A percentile compares a stretch with the other conserved stretches of the same genome.
phyloP scores from a whole-genome alignment of 2,329 filamentous ascomycete species.

The Chrysosphaeria jannelii region DNA sequence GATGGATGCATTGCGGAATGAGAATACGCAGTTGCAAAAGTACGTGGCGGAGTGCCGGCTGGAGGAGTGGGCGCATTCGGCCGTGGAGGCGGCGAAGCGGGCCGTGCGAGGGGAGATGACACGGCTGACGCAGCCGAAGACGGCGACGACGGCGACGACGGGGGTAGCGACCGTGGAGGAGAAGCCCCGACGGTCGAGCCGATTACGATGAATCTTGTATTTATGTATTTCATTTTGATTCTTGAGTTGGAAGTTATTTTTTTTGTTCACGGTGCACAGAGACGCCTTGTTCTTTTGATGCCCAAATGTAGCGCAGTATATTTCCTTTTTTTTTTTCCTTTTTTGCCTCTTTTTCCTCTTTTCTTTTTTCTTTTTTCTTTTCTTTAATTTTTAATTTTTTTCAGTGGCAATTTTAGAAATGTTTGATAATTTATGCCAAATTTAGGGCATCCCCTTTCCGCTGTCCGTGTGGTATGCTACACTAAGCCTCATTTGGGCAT shows the following conservation, averaged over 20 bases:
- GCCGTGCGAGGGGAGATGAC: slow-evolving; percentile 6
- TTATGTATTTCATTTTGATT: not conserved
- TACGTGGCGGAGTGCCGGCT: slow-evolving; percentile 39
- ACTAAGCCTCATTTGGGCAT: too few relatives aligned
- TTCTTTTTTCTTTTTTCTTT: slow-evolving; percentile 1
- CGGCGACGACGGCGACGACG: slow-evolving; percentile 1
- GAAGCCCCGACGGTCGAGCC: too few relatives aligned
- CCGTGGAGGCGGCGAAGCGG: slow-evolving; percentile 7
- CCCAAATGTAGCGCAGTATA: too few relatives aligned
- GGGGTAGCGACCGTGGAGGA: too few relatives aligned
- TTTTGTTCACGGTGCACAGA: too few relatives aligned
- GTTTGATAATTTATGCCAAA: too few relatives aligned
- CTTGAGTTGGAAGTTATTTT: not conserved
- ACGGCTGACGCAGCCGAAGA: slow-evolving; percentile 3
- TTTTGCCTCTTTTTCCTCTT: not conserved
- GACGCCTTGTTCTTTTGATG: too few relatives aligned
- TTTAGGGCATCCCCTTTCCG: too few relatives aligned
- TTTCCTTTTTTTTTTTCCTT: not conserved
- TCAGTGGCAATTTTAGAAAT: too few relatives aligned
- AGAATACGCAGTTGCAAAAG: slow-evolving; percentile 33
- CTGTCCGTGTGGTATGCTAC: too few relatives aligned
- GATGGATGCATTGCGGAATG: slow-evolving; percentile 37
- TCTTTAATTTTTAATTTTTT: slow-evolving; percentile 3
- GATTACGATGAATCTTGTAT: not conserved
- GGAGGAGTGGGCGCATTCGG: slow-evolving; percentile 26